These are phyloP conservation scores for Metschnikowia bowlesiae DNA, from an alignment of 805 yeast genomes.

Conservation along the genomic window DNA sequence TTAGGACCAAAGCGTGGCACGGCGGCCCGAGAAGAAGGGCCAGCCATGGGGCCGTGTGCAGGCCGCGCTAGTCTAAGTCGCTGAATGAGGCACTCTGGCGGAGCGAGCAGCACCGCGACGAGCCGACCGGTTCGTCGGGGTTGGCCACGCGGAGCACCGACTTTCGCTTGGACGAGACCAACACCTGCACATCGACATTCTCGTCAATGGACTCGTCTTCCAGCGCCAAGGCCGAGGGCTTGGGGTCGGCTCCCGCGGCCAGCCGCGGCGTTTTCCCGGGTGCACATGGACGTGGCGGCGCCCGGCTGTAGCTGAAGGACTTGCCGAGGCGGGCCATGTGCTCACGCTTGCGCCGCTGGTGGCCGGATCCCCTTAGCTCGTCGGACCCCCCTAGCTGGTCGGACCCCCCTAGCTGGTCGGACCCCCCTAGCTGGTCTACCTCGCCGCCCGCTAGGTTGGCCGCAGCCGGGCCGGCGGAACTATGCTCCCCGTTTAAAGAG, in stretches of 20 bases:
- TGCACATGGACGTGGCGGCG: conserved; percentile 22
- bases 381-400: too few species aligned
- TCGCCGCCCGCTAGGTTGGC: too few species aligned
- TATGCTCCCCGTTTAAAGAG: background rate
- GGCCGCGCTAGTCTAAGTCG: background rate
- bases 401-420: background rate
- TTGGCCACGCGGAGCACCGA: conserved; percentile 57
- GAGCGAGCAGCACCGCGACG: background rate
- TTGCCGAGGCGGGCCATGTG: conserved; percentile 18
- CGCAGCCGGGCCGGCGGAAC: too few species aligned
- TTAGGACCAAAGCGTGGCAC: too few species aligned
- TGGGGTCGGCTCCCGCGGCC: conserved; percentile 12
- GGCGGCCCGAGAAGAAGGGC: too few species aligned
- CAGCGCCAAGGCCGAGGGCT: background rate
- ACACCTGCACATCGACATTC: conserved; percentile 62
- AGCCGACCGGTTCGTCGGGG: conserved; percentile 40
- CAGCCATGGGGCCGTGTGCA: too few species aligned
- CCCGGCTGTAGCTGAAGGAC: conserved; percentile 20
- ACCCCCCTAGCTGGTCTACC: too few species aligned
- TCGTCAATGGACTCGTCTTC: conserved; percentile 42
- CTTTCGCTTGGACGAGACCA: conserved; percentile 63
- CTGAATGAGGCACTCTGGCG: conserved; percentile 6
- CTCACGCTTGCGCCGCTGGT: too few species aligned
- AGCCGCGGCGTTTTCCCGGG: conserved; percentile 12
- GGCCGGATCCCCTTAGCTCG: too few species aligned